Percentiles rank a stretch among this genome's conserved stretches.
phyloP scores from a whole-genome alignment of 306 rosid species.

The Cicer yamashitae region DNA sequence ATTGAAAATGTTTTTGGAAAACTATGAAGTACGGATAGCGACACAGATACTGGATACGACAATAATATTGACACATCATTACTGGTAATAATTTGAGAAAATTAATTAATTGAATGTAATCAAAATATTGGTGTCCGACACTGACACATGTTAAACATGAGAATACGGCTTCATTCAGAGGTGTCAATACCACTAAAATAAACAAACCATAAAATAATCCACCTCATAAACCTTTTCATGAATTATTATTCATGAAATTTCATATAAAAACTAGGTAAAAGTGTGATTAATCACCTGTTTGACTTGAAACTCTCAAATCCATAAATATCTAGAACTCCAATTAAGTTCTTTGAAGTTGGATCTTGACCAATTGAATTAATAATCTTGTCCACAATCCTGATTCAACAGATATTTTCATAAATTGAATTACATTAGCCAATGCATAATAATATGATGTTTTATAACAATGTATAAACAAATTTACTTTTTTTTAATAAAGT shows the following conservation, averaged over 20 bases:
- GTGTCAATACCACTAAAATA: too few relatives aligned
- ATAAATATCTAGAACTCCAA: constrained; percentile 96
- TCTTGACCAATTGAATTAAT: constrained; percentile 95
- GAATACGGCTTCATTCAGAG: too few relatives aligned
- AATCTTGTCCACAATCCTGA: constrained; percentile 90
- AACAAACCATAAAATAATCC: neutral
- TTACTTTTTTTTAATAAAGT: constrained; percentile 20
- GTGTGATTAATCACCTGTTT: constrained; percentile 90
- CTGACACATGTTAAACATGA: too few relatives aligned
- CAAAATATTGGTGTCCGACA: too few relatives aligned
- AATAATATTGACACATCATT: too few relatives aligned
- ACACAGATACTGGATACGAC: too few relatives aligned
- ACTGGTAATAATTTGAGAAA: too few relatives aligned
- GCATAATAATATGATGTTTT: constrained; percentile 1
- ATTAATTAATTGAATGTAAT: too few relatives aligned
- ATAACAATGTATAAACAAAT: neutral
- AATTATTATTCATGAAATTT: constrained; percentile 37
- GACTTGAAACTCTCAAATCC: constrained; percentile 99
- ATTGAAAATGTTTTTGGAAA: too few relatives aligned
- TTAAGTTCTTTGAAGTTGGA: constrained; percentile 72
- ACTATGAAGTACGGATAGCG: too few relatives aligned
- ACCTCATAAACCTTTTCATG: constrained; percentile 31
- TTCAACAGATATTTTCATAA: constrained; percentile 37
- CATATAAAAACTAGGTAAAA: constrained; percentile 49
- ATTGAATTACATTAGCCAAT: constrained; percentile 33